A percentile compares a stretch with the other conserved stretches of the same genome.
Evolutionary conservation across 148 eudicot genomes (phyloP).

Genomic region (Amaranthus palmeri): DNA sequence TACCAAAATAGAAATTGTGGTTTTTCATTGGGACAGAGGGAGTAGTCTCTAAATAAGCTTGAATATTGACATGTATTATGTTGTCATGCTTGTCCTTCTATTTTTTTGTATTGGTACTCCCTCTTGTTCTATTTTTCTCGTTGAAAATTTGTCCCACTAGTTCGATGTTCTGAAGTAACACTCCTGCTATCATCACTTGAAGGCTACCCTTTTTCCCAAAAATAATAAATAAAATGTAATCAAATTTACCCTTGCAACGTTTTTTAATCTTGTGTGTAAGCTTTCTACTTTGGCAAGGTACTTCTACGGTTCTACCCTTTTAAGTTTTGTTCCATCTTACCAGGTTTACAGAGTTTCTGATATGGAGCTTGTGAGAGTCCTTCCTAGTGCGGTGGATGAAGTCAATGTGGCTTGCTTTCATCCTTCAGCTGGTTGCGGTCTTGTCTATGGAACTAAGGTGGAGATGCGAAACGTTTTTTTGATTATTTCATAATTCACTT

Average conservation of each 20-base stretch:
- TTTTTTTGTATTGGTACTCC: neutral
- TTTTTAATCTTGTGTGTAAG: neutral
- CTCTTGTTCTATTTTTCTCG: neutral
- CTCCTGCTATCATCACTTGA: neutral
- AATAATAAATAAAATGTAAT: neutral
- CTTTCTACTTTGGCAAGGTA: neutral
- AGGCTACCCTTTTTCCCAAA: neutral
- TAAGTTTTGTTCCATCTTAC: conserved; percentile 12
- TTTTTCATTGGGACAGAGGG: too few species aligned
- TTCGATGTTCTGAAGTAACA: neutral
- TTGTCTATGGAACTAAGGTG: conserved; percentile 98
- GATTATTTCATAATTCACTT: neutral
- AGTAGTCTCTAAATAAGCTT: neutral
- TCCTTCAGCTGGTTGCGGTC: conserved; percentile 88
- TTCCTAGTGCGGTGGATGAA: conserved; percentile 98
- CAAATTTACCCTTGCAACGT: neutral
- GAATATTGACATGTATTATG: neutral
- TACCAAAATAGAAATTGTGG: too few species aligned
- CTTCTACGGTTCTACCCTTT: neutral
- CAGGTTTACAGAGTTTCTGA: conserved; percentile 94
- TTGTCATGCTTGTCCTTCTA: neutral
- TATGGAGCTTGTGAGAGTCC: conserved; percentile 98
- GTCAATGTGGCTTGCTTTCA: conserved; percentile 99
- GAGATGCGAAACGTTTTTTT: neutral
- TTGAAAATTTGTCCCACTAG: neutral